Conservation (phyloP, 345 rosid genomes). For the Linum trigynum region DNA sequence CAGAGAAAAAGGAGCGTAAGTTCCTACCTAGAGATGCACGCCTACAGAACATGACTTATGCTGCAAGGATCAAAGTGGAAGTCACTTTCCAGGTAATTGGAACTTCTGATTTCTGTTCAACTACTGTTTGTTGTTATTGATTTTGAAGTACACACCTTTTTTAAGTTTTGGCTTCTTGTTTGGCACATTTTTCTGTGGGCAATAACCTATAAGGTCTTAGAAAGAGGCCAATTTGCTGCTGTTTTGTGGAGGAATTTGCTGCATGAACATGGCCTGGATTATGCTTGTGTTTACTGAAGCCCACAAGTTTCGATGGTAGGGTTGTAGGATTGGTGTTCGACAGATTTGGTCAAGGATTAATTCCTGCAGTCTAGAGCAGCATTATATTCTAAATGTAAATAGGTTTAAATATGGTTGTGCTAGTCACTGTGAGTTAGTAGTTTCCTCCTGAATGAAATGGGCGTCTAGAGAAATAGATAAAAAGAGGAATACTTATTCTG, state of each 20-base stretch:
- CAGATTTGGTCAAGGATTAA: not conserved
- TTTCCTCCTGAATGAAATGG: not conserved
- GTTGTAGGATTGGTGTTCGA: not conserved
- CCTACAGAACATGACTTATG: slow-evolving; percentile 90
- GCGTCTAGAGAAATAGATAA: not conserved
- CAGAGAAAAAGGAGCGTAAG: slow-evolving; percentile 27
- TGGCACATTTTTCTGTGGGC: not conserved
- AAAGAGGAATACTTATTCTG: not conserved
- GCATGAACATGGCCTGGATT: not conserved
- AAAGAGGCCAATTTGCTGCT: not conserved
- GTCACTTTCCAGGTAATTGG: slow-evolving; percentile 57
- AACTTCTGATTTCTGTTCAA: not conserved
- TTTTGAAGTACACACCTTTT: not conserved
- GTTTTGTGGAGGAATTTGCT: not conserved
- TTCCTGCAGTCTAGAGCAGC: not conserved
- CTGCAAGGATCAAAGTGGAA: slow-evolving; percentile 54
- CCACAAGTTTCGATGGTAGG: not conserved
- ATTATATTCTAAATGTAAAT: no score
- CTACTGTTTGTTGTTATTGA: not conserved
- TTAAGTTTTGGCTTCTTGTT: no score
- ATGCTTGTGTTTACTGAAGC: not conserved
- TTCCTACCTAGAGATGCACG: slow-evolving; percentile 70
- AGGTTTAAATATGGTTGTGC: no score
- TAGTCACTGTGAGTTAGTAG: not conserved
- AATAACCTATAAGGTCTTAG: not conserved